Percentiles rank a stretch among this genome's conserved stretches.
phyloP scores from a whole-genome alignment of 345 rosid genomes.

The Hypericum androsaemum region DNA sequence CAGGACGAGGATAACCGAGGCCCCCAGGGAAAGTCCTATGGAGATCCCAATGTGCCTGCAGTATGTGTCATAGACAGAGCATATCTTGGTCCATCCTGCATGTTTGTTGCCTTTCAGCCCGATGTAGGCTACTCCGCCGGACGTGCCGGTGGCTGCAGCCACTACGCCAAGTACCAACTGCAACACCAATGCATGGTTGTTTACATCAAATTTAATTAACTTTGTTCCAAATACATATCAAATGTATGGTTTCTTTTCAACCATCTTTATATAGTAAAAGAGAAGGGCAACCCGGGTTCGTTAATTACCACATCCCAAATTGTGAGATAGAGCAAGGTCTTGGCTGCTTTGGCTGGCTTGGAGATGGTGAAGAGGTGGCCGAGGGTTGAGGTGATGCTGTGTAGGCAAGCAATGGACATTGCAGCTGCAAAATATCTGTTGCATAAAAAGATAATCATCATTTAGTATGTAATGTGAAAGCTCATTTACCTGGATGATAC shows the following conservation, averaged over 20 bases:
- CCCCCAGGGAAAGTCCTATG: constrained; percentile 35
- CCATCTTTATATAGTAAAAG: background rate
- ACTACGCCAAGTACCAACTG: constrained; percentile 68
- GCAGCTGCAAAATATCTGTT: constrained; percentile 60
- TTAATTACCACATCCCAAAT: constrained; percentile 45
- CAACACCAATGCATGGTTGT: background rate
- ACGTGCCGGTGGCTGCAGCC: constrained; percentile 69
- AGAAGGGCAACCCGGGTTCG: background rate
- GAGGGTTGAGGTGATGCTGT: constrained; percentile 42
- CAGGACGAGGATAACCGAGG: constrained; percentile 46
- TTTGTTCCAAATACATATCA: too few species aligned
- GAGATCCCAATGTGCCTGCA: constrained; percentile 47
- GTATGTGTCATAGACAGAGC: constrained; percentile 46
- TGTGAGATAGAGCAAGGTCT: constrained; percentile 31
- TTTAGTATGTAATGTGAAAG: background rate
- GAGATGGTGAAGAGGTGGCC: constrained; percentile 36
- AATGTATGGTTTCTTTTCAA: too few species aligned
- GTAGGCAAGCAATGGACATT: constrained; percentile 45
- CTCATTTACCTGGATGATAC: background rate
- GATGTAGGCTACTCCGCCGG: constrained; percentile 60
- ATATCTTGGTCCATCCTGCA: constrained; percentile 40
- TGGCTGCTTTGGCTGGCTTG: constrained; percentile 28
- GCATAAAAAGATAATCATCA: constrained; percentile 1
- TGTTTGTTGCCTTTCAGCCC: constrained; percentile 59
- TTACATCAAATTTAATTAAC: background rate